A percentile compares a stretch with the other conserved stretches of the same genome.
Conservation (phyloP, 345 rosid genomes). For the Pugionium dolabratum region DNA sequence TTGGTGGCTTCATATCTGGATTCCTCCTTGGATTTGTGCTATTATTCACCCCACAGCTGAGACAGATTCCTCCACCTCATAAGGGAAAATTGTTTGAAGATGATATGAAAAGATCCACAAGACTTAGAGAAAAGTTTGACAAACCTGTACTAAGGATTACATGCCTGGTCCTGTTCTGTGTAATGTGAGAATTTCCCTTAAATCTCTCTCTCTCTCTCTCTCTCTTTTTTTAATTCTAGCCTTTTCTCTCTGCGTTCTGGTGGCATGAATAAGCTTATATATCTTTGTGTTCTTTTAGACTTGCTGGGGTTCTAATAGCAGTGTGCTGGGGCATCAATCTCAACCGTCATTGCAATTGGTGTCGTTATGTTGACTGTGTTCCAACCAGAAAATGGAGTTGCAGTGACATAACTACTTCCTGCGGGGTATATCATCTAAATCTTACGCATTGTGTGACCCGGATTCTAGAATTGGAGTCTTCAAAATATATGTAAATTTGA, state of each 20-base stretch:
- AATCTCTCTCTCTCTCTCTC: background rate
- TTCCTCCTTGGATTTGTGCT: constrained; percentile 70
- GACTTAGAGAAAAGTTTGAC: constrained; percentile 63
- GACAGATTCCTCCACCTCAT: constrained; percentile 46
- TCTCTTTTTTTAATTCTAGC: background rate
- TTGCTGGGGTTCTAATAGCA: constrained; percentile 54
- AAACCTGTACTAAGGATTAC: constrained; percentile 63
- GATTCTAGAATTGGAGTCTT: background rate
- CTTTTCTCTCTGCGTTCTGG: constrained; percentile 1
- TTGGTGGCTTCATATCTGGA: constrained; percentile 80
- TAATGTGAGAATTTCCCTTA: constrained; percentile 53
- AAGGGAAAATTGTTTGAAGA: constrained; percentile 54
- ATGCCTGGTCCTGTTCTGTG: constrained; percentile 54
- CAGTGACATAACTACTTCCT: constrained; percentile 58
- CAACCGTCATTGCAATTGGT: constrained; percentile 70
- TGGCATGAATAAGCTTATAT: constrained; percentile 13
- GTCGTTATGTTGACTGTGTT: constrained; percentile 65
- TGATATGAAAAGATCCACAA: constrained; percentile 46
- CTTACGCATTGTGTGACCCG: constrained; percentile 14
- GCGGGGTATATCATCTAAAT: constrained; percentile 54
- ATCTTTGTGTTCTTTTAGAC: constrained; percentile 39
- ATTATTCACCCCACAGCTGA: constrained; percentile 58
- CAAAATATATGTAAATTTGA: constrained; percentile 21
- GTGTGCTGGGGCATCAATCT: constrained; percentile 52
- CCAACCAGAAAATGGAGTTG: constrained; percentile 77